phyloP scores from a whole-genome alignment of 306 rosid species.

The Ammopiptanthus mongolicus region DNA sequence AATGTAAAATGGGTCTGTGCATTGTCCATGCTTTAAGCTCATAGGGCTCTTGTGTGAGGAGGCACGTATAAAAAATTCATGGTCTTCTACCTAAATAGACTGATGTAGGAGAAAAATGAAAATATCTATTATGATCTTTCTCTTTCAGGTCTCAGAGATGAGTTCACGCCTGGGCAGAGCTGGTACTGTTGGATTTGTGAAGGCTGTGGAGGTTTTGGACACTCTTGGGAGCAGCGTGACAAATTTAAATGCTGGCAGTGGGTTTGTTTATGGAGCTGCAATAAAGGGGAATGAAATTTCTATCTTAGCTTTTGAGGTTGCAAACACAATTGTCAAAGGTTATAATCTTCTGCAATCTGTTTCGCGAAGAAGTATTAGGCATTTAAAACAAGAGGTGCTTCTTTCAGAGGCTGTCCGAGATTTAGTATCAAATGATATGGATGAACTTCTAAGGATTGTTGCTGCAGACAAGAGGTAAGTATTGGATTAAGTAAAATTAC shows the following conservation, averaged over 20 bases:
- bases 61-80: not conserved
- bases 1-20: not conserved
- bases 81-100: not conserved
- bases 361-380: slow-evolving; percentile 42
- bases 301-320: slow-evolving; percentile 77
- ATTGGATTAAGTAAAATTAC: not conserved
- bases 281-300: slow-evolving; percentile 65
- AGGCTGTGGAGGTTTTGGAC: slow-evolving; percentile 78
- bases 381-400: slow-evolving; percentile 60
- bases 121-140: not conserved
- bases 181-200: slow-evolving; percentile 51
- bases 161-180: slow-evolving; percentile 66
- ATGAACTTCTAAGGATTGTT: slow-evolving; percentile 56
- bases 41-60: not conserved
- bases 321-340: slow-evolving; percentile 76
- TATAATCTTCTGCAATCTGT: slow-evolving; percentile 65
- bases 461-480: slow-evolving; percentile 71
- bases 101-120: slow-evolving; percentile 7
- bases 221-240: slow-evolving; percentile 87
- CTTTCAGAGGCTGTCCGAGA: slow-evolving; percentile 58
- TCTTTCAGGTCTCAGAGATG: slow-evolving; percentile 67
- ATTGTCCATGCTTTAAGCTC: not conserved
- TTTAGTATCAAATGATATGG: slow-evolving; percentile 60
- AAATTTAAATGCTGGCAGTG: slow-evolving; percentile 57
- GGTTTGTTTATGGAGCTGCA: slow-evolving; percentile 53